These are phyloP conservation scores for Apiotrichum brassicae DNA, from an alignment of 1,284 basidiomycete genomes.

Conservation along the genomic window DNA sequence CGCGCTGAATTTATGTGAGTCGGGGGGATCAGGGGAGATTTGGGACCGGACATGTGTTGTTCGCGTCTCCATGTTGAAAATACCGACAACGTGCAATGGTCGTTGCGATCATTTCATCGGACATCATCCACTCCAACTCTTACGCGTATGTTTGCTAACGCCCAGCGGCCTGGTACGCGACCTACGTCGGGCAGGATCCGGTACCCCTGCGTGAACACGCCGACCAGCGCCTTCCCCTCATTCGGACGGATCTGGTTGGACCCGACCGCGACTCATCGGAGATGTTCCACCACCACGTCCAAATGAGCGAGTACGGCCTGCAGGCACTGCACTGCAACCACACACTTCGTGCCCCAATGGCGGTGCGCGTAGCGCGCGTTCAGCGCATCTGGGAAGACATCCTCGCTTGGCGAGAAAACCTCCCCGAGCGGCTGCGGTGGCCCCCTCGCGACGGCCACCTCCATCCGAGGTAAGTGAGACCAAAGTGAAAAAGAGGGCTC, in stretches of 20 bases:
- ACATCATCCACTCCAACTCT: not conserved
- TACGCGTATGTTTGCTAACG: not conserved
- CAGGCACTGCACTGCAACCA: conserved; percentile 21
- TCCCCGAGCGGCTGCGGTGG: conserved; percentile 16
- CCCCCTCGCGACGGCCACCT: conserved; percentile 13
- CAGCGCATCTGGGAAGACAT: not conserved
- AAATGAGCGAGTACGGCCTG: conserved; percentile 14
- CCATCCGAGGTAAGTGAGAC: conserved; percentile 14
- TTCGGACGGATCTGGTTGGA: conserved; percentile 10
- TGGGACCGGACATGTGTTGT: too few relatives aligned
- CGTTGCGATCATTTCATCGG: not conserved
- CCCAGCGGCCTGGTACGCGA: conserved; percentile 19
- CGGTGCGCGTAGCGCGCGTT: conserved; percentile 11
- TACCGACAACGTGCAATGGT: too few relatives aligned
- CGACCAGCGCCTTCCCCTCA: conserved; percentile 17
- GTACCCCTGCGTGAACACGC: conserved; percentile 13
- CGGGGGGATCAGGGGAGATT: too few relatives aligned
- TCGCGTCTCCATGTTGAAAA: too few relatives aligned
- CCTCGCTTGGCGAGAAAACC: conserved; percentile 12
- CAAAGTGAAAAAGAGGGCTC: too few relatives aligned
- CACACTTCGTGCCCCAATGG: conserved; percentile 14
- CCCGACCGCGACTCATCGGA: conserved; percentile 8
- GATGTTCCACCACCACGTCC: conserved; percentile 15
- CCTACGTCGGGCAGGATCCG: conserved; percentile 18
- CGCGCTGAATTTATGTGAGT: conserved; percentile 16